phyloP scores from a whole-genome alignment of 2,329 filamentous ascomycete genomes.

The Xylaria sp. region DNA sequence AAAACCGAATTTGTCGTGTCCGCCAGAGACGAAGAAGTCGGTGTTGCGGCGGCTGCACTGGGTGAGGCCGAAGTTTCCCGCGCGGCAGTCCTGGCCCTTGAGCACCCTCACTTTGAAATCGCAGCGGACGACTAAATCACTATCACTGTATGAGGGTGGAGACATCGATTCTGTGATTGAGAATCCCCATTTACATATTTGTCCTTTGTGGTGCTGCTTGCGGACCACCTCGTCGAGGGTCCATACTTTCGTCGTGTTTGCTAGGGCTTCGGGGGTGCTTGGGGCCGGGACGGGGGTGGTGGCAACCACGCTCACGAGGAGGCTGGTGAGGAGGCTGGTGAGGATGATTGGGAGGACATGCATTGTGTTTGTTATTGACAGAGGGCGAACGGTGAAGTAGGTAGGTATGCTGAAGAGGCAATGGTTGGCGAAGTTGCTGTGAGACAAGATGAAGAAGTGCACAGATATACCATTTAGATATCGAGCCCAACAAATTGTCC shows the following conservation, averaged over 20 bases:
- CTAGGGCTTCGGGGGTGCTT: neutral
- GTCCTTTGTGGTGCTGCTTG: constrained; percentile 6
- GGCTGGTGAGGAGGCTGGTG: neutral
- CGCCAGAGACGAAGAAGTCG: constrained; percentile 32
- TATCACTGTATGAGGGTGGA: neutral
- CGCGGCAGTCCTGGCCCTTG: constrained; percentile 34
- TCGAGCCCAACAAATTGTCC: neutral
- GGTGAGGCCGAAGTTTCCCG: constrained; percentile 14
- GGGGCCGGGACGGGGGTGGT: neutral
- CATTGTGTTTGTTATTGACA: constrained; percentile 26
- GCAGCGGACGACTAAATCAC: neutral
- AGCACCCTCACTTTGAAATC: constrained; percentile 9
- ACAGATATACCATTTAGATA: neutral
- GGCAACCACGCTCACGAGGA: constrained; percentile 5
- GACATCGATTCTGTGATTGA: constrained; percentile 11
- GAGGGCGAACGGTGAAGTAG: neutral
- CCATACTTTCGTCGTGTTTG: constrained; percentile 21
- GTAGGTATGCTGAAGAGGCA: neutral
- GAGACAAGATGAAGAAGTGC: neutral
- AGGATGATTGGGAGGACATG: constrained; percentile 3
- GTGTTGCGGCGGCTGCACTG: constrained; percentile 12
- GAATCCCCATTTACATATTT: constrained; percentile 37
- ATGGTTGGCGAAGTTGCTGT: neutral
- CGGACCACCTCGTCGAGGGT: constrained; percentile 35
- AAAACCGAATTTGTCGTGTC: constrained; percentile 27